phyloP scores from a whole-genome alignment of 106 monocot species.

The Platanthera guangdongensis region DNA sequence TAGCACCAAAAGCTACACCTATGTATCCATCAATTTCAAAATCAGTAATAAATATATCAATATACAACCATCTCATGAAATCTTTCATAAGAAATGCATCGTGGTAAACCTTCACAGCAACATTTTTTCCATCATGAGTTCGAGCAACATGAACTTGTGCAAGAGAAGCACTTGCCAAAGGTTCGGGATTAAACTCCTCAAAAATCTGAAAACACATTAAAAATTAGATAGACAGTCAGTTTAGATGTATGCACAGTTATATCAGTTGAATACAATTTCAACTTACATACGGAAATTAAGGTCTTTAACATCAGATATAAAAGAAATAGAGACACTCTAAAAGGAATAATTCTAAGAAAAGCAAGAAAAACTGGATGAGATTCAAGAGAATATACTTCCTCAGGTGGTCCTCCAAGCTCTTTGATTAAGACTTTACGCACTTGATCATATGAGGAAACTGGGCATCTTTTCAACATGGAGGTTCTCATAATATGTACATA shows the following conservation, averaged over 20 bases:
- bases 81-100: neutral
- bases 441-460: constrained; percentile 87
- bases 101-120: constrained; percentile 82
- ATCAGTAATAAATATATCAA: neutral
- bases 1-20: neutral
- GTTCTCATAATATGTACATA: constrained; percentile 82
- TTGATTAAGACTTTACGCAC: constrained; percentile 54
- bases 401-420: constrained; percentile 79
- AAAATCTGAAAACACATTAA: constrained; percentile 39
- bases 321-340: neutral
- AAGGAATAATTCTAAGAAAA: neutral
- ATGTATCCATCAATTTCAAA: constrained; percentile 1
- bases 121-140: constrained; percentile 71
- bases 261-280: neutral
- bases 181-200: constrained; percentile 66
- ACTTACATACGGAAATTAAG: neutral
- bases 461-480: constrained; percentile 85
- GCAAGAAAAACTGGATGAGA: neutral
- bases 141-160: constrained; percentile 95
- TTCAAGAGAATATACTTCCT: constrained; percentile 41
- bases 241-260: neutral
- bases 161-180: constrained; percentile 93
- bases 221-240: constrained; percentile 8
- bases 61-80: constrained; percentile 2
- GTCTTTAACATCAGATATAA: neutral